Conservation (phyloP, 345 rosid species). For the Dipteronia sinensis region DNA sequence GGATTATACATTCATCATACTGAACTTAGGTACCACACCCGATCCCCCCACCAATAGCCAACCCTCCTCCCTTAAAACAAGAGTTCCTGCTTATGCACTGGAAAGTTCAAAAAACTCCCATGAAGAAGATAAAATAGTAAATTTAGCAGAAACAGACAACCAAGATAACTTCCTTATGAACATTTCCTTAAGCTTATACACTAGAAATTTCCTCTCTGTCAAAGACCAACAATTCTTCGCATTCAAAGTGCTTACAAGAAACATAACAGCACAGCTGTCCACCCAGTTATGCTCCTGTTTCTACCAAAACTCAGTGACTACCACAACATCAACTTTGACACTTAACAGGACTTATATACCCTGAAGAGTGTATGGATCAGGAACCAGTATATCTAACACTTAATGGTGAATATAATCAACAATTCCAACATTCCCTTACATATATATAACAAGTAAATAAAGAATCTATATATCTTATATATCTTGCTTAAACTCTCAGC, state of each 20-base stretch:
- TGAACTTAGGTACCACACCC: background rate
- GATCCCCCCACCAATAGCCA: background rate
- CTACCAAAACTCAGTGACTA: background rate
- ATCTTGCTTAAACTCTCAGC: background rate
- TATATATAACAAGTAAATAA: background rate
- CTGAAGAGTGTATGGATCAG: background rate
- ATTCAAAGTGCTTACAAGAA: background rate
- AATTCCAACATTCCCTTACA: background rate
- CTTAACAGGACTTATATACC: background rate
- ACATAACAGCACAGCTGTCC: background rate
- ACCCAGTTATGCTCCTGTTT: background rate
- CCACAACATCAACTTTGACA: background rate
- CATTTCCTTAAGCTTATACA: slow-evolving; percentile 2
- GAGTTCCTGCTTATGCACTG: background rate
- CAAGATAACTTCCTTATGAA: background rate
- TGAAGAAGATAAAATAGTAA: background rate
- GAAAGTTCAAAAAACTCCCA: background rate
- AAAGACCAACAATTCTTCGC: background rate
- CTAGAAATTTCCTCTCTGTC: background rate
- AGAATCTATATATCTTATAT: background rate
- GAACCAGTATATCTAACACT: background rate
- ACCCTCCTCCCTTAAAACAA: background rate
- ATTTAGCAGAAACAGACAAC: background rate
- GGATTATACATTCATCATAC: background rate
- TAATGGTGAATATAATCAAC: background rate